Evolutionary conservation across 164 flowering plant genomes (phyloP).

Genomic region (Saururus chinensis): DNA sequence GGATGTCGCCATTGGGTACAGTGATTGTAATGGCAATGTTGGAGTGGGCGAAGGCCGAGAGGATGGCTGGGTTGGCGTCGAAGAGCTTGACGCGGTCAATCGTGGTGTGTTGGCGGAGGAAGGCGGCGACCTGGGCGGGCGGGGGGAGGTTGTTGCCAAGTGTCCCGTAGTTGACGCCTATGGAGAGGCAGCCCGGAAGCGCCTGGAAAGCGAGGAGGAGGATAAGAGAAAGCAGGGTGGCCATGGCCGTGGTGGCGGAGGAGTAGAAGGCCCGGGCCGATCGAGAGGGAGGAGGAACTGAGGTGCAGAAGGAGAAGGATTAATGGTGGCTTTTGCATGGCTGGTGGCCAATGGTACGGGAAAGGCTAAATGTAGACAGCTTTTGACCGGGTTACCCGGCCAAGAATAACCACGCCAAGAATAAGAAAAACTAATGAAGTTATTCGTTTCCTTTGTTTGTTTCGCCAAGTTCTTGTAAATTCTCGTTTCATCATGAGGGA

Average conservation of each 20-base stretch:
- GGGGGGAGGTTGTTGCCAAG: constrained; percentile 77
- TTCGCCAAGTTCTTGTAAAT: too few relatives aligned
- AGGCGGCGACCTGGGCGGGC: constrained; percentile 63
- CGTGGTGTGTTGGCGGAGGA: constrained; percentile 45
- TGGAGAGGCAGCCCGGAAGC: constrained; percentile 20
- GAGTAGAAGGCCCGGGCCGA: neutral
- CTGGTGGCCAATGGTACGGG: neutral
- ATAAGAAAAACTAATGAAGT: too few relatives aligned
- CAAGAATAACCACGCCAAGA: too few relatives aligned
- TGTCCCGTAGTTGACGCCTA: constrained; percentile 94
- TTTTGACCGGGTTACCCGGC: too few relatives aligned
- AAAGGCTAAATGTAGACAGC: neutral
- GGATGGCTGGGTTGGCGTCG: constrained; percentile 61
- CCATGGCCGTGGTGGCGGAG: neutral
- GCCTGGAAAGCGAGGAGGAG: constrained; percentile 11
- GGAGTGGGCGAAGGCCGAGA: constrained; percentile 64
- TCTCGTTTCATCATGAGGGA: too few relatives aligned
- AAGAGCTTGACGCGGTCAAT: constrained; percentile 72
- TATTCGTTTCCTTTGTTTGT: too few relatives aligned
- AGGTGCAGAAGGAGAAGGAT: too few relatives aligned
- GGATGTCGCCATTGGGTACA: constrained; percentile 62
- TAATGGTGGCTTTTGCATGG: too few relatives aligned
- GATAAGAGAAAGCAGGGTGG: neutral
- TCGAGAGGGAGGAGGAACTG: neutral
- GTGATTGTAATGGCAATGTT: constrained; percentile 52